Percentiles rank a stretch among this genome's conserved stretches.
phyloP scores from a whole-genome alignment of 768 basidiomycete genomes.

The Russula brevipes region DNA sequence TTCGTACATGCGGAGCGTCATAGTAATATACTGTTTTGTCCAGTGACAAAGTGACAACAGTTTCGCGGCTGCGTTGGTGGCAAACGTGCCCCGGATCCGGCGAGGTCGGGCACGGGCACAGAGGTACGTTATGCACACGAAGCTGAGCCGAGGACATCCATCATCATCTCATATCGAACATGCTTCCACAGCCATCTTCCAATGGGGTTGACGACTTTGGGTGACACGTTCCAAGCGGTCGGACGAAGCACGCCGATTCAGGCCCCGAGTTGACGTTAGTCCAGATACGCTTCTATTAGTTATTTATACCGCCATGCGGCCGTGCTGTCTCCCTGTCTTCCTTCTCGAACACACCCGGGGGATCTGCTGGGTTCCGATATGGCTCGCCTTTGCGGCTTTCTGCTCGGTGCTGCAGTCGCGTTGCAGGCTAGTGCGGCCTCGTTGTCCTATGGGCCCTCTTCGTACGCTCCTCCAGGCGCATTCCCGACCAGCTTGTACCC shows the following conservation, averaged over 20 bases:
- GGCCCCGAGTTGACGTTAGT: neutral
- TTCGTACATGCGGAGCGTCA: neutral
- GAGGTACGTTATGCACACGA: no score
- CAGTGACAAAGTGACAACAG: no score
- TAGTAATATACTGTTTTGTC: no score
- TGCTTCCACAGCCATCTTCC: no score
- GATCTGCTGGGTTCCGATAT: neutral
- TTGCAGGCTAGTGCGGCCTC: neutral
- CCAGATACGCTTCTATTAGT: neutral
- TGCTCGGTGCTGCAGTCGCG: constrained; percentile 13
- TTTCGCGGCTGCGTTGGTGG: no score
- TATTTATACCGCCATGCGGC: constrained; percentile 1
- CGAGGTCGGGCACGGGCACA: no score
- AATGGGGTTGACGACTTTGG: no score
- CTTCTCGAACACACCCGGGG: neutral
- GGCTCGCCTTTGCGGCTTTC: constrained; percentile 1
- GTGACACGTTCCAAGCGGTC: no score
- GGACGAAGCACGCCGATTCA: neutral
- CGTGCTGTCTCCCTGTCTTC: neutral
- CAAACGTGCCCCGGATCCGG: no score
- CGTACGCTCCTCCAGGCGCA: constrained; percentile 53
- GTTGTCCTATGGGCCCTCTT: constrained; percentile 35
- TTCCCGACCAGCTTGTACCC: constrained; percentile 63
- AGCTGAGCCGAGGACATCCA: no score
- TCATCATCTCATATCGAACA: no score